A percentile compares a stretch with the other conserved stretches of the same genome.
phyloP scores from a whole-genome alignment of 371 early-diverging fungal genomes.

The Lichtheimia corymbifera region DNA sequence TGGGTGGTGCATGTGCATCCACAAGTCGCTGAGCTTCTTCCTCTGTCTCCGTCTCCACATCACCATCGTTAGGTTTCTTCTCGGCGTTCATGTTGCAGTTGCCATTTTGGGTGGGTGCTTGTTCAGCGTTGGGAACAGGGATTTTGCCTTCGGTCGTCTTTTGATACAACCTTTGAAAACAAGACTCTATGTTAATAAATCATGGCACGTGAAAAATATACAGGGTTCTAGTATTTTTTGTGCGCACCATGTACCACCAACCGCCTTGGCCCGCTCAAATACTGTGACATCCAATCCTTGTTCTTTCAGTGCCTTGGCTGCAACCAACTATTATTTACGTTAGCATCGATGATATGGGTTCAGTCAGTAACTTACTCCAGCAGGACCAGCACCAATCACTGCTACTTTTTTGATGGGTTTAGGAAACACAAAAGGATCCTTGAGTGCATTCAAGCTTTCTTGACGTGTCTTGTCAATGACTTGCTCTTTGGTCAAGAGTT shows the following conservation, averaged over 20 bases:
- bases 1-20: conserved; percentile 11
- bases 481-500: conserved; percentile 2
- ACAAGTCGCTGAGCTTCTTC: conserved; percentile 20
- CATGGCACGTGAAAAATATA: too few species aligned
- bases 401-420: conserved; percentile 32
- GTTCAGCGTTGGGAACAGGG: conserved; percentile 16
- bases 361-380: conserved; percentile 23
- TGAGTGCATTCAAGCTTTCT: conserved; percentile 13
- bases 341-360: background rate
- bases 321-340: conserved; percentile 20
- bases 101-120: conserved; percentile 9
- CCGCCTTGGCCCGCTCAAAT: conserved; percentile 28
- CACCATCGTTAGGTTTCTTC: background rate
- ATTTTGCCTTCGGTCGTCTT: conserved; percentile 16
- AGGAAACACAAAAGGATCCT: conserved; percentile 20
- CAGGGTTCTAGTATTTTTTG: too few species aligned
- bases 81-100: background rate
- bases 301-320: conserved; percentile 36
- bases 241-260: conserved; percentile 37
- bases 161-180: conserved; percentile 9
- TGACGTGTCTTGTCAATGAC: conserved; percentile 12
- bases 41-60: background rate
- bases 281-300: conserved; percentile 34
- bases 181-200: too few species aligned
- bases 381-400: conserved; percentile 46